A percentile compares a stretch with the other conserved stretches of the same genome.
phyloP scores from a whole-genome alignment of 2,329 filamentous ascomycete species.

The Xylariaceae sp. region DNA sequence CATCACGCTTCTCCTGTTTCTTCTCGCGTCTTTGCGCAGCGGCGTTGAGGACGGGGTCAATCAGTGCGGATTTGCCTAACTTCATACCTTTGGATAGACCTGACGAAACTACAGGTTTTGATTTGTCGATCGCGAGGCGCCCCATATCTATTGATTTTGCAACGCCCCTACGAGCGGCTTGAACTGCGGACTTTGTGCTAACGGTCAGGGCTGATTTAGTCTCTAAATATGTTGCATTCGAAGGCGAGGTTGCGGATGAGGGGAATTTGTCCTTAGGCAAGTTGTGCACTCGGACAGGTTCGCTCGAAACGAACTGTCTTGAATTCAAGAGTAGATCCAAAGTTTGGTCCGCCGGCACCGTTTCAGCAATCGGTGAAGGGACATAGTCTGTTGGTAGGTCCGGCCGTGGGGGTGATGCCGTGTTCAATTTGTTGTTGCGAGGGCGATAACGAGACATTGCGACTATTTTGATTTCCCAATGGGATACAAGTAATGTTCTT shows the following conservation, averaged over 20 bases:
- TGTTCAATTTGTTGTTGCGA: background rate
- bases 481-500: no score
- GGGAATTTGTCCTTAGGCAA: background rate
- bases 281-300: background rate
- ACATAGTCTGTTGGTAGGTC: slow-evolving; percentile 6
- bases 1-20: background rate
- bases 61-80: background rate
- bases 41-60: background rate
- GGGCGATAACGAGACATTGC: slow-evolving; percentile 6
- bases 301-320: background rate
- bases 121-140: slow-evolving; percentile 2
- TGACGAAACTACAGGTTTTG: background rate
- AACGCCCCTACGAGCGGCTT: background rate
- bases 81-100: slow-evolving; percentile 1
- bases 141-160: background rate
- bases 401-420: slow-evolving; percentile 2
- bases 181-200: slow-evolving; percentile 5
- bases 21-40: background rate
- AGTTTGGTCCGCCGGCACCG: slow-evolving; percentile 1
- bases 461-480: background rate
- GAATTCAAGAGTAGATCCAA: slow-evolving; percentile 4
- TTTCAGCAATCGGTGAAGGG: slow-evolving; percentile 4
- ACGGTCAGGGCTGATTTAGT: background rate
- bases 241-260: background rate
- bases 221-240: background rate